These are phyloP conservation scores for Cercospora zeae-maydis DNA, from an alignment of 2,329 filamentous ascomycete genomes.

Conservation along the genomic window DNA sequence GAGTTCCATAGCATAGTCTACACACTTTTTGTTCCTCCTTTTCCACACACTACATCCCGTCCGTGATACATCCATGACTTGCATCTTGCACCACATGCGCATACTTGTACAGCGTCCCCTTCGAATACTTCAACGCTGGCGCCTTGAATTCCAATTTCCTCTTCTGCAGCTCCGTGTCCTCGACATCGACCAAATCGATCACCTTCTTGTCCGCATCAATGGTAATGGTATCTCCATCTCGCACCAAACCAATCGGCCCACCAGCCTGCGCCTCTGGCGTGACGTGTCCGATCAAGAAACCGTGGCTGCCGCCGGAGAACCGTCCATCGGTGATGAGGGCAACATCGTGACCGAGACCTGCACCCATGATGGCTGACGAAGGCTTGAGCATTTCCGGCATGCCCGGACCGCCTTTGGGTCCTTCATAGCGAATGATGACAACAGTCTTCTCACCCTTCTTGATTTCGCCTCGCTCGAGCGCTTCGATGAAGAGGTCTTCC, in stretches of 20 bases:
- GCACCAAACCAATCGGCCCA: constrained; percentile 78
- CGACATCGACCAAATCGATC: constrained; percentile 60
- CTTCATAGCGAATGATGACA: constrained; percentile 71
- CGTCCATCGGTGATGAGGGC: constrained; percentile 71
- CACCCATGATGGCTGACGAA: constrained; percentile 69
- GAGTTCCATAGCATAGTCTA: neutral
- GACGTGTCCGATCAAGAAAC: constrained; percentile 83
- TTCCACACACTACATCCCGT: constrained; percentile 31
- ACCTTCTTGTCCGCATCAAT: constrained; percentile 75
- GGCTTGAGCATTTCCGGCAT: constrained; percentile 77
- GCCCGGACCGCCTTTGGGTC: constrained; percentile 68
- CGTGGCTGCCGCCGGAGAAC: constrained; percentile 78
- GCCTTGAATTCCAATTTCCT: constrained; percentile 51
- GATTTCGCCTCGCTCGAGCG: constrained; percentile 64
- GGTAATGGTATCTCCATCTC: constrained; percentile 73
- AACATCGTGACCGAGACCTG: constrained; percentile 67
- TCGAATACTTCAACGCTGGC: constrained; percentile 55
- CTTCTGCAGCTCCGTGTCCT: constrained; percentile 58
- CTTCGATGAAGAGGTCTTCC: constrained; percentile 65
- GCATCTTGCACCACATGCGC: constrained; percentile 55
- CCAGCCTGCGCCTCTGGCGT: constrained; percentile 84
- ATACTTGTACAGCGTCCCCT: constrained; percentile 60
- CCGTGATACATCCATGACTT: constrained; percentile 58
- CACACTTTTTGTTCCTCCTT: neutral
- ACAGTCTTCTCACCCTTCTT: constrained; percentile 75